phyloP scores from a whole-genome alignment of 768 basidiomycete genomes.

The Xerocomellus intermedius region DNA sequence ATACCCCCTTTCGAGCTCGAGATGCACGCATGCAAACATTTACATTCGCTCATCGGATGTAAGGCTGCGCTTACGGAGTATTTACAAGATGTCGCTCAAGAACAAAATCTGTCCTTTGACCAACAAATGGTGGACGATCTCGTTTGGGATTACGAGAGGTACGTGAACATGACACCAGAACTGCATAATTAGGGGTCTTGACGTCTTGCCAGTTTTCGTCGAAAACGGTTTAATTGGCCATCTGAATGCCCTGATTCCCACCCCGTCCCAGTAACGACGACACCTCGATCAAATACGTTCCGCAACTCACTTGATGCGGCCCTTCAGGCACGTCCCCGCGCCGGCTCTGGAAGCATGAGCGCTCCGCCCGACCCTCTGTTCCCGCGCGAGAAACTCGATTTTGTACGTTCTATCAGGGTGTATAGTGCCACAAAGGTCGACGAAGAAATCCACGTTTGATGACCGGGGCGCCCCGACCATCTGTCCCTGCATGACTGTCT shows the following conservation, averaged over 20 bases:
- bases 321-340: constrained; percentile 8
- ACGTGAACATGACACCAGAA: constrained; percentile 2
- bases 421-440: constrained; percentile 48
- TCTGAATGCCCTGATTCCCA: constrained; percentile 39
- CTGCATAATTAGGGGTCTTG: constrained; percentile 8
- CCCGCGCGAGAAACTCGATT: constrained; percentile 41
- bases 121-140: constrained; percentile 25
- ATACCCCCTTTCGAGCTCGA: constrained; percentile 60
- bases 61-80: constrained; percentile 55
- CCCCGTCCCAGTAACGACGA: constrained; percentile 18
- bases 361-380: constrained; percentile 25
- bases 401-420: constrained; percentile 52
- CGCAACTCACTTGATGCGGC: constrained; percentile 19
- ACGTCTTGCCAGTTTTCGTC: constrained; percentile 52
- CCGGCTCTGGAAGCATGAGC: constrained; percentile 13
- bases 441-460: constrained; percentile 26
- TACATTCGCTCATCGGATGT: constrained; percentile 63
- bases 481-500: background rate
- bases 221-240: constrained; percentile 70
- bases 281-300: constrained; percentile 22
- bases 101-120: constrained; percentile 21
- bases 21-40: constrained; percentile 70
- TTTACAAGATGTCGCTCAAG: constrained; percentile 36
- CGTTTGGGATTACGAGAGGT: constrained; percentile 39
- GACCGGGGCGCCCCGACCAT: constrained; percentile 4